A percentile compares a stretch with the other conserved stretches of the same genome.
These are phyloP conservation scores for Stachybotrys chlorohalonatus DNA, from an alignment of 2,329 filamentous ascomycete species.

Conservation along the genomic window DNA sequence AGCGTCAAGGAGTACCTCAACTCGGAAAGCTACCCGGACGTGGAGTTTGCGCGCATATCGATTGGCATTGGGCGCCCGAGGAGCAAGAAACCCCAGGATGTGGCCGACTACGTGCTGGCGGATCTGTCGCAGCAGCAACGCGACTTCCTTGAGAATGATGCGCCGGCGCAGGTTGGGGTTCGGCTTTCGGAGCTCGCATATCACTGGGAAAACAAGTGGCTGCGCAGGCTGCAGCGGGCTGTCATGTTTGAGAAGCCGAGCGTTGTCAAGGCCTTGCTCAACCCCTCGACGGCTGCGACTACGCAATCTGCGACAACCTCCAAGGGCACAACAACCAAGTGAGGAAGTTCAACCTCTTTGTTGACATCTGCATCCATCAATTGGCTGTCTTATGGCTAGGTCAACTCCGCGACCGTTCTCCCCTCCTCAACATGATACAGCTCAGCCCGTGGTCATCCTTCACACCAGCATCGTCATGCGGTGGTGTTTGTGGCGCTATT, in stretches of 20 bases:
- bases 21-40: conserved; percentile 27
- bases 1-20: conserved; percentile 48
- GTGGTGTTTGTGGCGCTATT: background rate
- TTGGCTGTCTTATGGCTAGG: too few species aligned
- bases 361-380: too few species aligned
- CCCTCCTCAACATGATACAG: too few species aligned
- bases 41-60: conserved; percentile 52
- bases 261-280: background rate
- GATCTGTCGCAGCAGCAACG: conserved; percentile 45
- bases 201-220: conserved; percentile 21
- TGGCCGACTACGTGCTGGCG: conserved; percentile 69
- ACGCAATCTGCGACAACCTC: too few species aligned
- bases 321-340: too few species aligned
- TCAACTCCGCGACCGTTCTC: too few species aligned
- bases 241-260: background rate
- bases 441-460: background rate
- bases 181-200: conserved; percentile 37
- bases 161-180: conserved; percentile 41
- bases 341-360: too few species aligned
- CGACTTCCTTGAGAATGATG: conserved; percentile 37
- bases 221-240: background rate
- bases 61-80: conserved; percentile 82
- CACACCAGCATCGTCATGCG: background rate
- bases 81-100: conserved; percentile 55
- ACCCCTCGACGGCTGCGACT: background rate